Base-by-base conservation (phyloP, 2,329 filamentous ascomycete genomes). In the Orbilia blumenaviensis region DNA sequence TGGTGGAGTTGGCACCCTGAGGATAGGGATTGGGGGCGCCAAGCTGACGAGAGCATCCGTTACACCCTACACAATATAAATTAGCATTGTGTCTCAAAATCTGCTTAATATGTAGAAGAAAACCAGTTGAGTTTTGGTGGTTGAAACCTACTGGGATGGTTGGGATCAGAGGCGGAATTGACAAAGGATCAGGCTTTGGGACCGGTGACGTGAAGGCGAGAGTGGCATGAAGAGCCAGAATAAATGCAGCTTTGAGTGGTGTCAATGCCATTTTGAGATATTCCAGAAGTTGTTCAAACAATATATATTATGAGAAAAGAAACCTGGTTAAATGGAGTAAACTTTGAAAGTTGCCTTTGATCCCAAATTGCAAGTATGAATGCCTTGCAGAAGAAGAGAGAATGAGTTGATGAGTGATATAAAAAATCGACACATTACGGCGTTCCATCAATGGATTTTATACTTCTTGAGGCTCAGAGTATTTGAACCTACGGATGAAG, bases 1-100 rank as follows among this genome's bases (percentile, higher is more conserved):
- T 0, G 88, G 85, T 56, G 88, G 88, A n/a, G 86, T 88, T 1
- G 88, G 88, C 3, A 87, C 66, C 79, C 89, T 88, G 9, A 90
- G 82, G 66, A 89, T 86, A 2, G 88, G 88, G 25, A 89, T 82
- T 9, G 88, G 87, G 41, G 86, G 86, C 3, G 84, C 84, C 52
- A 85, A 84, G 21, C 82, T 82, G 9, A 82, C 81, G n/a, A 90
- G 80, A 41, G 86, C 85, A 79, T 87, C 87, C 3, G 87, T 89
- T 10, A 90, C 85, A 25, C 88, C 87, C 67, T 77, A 42, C 4
- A 18, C 18, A 27, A 9, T 23, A 38, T 36, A 12, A 18, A 12
- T 61, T 21, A 34, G 42, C n/a, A n/a, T n/a, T n/a, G n/a, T n/a
- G n/a, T n/a, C n/a, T n/a, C n/a, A n/a, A n/a, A n/a, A n/a, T n/a